Conservation (phyloP, 2,329 filamentous ascomycete genomes). For the Epicoccum sorghinum region DNA sequence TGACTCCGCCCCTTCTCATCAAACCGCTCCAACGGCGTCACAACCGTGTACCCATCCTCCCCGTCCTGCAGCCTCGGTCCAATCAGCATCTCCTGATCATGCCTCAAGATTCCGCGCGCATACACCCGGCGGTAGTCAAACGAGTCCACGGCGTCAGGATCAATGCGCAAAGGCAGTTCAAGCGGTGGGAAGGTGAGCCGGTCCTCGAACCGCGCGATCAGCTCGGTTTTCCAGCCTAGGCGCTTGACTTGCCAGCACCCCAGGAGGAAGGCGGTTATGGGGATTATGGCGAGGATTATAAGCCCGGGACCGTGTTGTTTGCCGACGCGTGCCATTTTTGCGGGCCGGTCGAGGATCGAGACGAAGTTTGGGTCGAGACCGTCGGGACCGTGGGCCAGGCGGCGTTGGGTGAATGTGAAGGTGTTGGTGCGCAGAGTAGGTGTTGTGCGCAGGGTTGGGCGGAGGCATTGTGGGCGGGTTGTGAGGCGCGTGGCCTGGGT, state of each 20-base stretch:
- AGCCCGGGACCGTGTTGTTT: constrained; percentile 80
- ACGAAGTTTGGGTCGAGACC: constrained; percentile 77
- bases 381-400: constrained; percentile 46
- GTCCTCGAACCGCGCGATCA: constrained; percentile 91
- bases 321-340: constrained; percentile 76
- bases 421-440: constrained; percentile 12
- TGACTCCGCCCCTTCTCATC: constrained; percentile 51
- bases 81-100: constrained; percentile 96
- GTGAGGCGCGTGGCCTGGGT: constrained; percentile 17
- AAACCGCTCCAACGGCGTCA: constrained; percentile 84
- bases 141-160: constrained; percentile 79
- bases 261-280: constrained; percentile 85
- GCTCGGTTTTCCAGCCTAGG: constrained; percentile 89
- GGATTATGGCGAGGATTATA: constrained; percentile 84
- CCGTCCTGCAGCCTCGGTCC: constrained; percentile 89
- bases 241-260: constrained; percentile 96
- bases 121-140: constrained; percentile 91
- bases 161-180: constrained; percentile 81
- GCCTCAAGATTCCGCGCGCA: constrained; percentile 74
- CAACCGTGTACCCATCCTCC: constrained; percentile 85
- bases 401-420: constrained; percentile 18
- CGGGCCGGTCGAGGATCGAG: constrained; percentile 86
- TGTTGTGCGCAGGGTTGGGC: too few species aligned
- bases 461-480: constrained; percentile 44
- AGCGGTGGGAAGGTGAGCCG: constrained; percentile 84